phyloP scores from a whole-genome alignment of 495 filamentous ascomycete species.

The Aspergillus bridgeri region DNA sequence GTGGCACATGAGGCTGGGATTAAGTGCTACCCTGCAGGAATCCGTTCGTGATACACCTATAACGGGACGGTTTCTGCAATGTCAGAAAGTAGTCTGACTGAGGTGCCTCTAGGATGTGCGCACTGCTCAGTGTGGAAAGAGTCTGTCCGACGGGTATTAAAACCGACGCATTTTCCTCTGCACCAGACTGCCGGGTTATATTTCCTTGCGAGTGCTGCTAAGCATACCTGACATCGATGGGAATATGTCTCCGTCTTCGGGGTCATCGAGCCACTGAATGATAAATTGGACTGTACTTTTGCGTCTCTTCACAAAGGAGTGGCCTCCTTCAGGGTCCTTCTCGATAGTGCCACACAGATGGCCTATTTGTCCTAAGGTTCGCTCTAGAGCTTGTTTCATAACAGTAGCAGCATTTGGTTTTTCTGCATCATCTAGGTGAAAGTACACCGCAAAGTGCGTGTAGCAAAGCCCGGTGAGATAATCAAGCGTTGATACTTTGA shows the following conservation, averaged over 20 bases:
- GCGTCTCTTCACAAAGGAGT: conserved; percentile 37
- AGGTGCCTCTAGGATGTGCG: too few species aligned
- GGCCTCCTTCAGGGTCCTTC: conserved; percentile 26
- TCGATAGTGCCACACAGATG: conserved; percentile 43
- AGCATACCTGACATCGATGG: conserved; percentile 14
- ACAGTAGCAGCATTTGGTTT: conserved; percentile 19
- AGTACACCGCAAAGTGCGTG: conserved; percentile 33
- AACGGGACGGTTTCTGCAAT: not conserved
- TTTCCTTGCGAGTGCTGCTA: too few species aligned
- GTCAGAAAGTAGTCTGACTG: not conserved
- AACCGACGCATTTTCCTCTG: too few species aligned
- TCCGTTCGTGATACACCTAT: not conserved
- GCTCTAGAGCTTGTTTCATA: conserved; percentile 31
- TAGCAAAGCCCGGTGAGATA: conserved; percentile 14
- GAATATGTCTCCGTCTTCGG: conserved; percentile 19
- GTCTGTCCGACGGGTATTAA: too few species aligned
- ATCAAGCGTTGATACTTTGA: conserved; percentile 18
- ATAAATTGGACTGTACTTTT: conserved; percentile 36
- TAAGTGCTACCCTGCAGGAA: not conserved
- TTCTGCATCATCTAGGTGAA: conserved; percentile 30
- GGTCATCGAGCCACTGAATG: conserved; percentile 34
- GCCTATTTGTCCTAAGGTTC: conserved; percentile 33
- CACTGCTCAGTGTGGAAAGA: too few species aligned
- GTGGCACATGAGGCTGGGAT: not conserved
- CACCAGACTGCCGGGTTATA: too few species aligned